Base-by-base conservation (phyloP, 257 asterid genomes). In the Ballota nigra region DNA sequence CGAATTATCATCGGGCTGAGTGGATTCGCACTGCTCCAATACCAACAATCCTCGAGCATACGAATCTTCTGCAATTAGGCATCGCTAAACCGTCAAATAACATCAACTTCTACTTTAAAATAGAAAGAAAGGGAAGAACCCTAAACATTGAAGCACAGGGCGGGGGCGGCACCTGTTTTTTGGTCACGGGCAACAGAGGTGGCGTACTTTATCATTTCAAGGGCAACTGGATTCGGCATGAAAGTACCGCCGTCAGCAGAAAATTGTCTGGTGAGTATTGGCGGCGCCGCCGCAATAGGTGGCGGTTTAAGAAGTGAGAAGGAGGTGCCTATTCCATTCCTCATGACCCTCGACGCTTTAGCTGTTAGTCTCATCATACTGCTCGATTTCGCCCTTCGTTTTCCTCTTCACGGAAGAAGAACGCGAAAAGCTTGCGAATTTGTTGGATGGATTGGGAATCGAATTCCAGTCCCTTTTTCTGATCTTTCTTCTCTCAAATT, bases 21-120 rank as follows among this genome's bases (percentile, higher is more conserved):
- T 75, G 49, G 97, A 78, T 63, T 83, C 87, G 71, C 98, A 94
- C 88, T 94, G 99, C 62, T 94, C 96, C 89, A 94, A 75, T 16
- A 94, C 81, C 86, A 91, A 77, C 59, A 83, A 63, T 63, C 92
- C 92, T 75, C 84, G 87, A 1, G 88, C 82, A 80, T 86, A 86
- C 19, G 97, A 86, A 62, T 91, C 98, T 49, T 88, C 99, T 89
- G 81, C 75, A 79, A 74, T 70, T 45, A 20, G 49, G 47, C 36
- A 69, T 63, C 49, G 5, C 13, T 6, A 56, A 34, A 16, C 40
- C 71, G 31, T 58, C 58, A 71, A 47, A 26, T 5, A 40, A 31
- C 4, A 74, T 11, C 23, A 22, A 6, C 23, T 68, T 11, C 0
- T 55, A 19, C 11, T 13, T 29, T 2, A 11, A 26, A 45, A 13